Percentiles rank a stretch among this genome's conserved stretches.
Conservation (phyloP, 1,284 basidiomycete species). For the Gymnopus androsaceus region DNA sequence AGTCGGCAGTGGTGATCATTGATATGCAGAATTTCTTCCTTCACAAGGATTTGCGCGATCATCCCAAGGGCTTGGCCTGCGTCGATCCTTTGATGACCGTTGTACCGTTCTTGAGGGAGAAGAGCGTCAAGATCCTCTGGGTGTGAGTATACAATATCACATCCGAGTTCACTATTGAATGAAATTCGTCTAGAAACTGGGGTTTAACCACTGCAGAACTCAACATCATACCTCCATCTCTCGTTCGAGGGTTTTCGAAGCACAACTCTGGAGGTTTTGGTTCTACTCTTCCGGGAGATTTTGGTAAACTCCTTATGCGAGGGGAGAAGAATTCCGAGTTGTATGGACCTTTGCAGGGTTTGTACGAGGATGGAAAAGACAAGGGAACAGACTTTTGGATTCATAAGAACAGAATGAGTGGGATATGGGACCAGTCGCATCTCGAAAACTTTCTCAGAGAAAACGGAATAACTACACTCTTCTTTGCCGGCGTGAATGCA, state of each 20-base stretch:
- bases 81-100: constrained; percentile 55
- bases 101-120: constrained; percentile 50
- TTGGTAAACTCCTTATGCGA: constrained; percentile 64
- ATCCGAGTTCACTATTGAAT: background rate
- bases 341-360: constrained; percentile 49
- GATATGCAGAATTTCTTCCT: constrained; percentile 79
- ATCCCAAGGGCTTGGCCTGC: constrained; percentile 59
- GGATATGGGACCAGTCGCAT: constrained; percentile 62
- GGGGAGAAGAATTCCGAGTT: constrained; percentile 49
- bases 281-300: constrained; percentile 51
- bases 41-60: constrained; percentile 58
- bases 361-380: constrained; percentile 53
- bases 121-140: constrained; percentile 67
- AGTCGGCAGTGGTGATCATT: constrained; percentile 60
- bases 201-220: constrained; percentile 66
- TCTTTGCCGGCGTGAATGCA: constrained; percentile 68
- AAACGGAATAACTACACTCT: constrained; percentile 60
- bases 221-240: constrained; percentile 59
- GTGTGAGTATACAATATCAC: constrained; percentile 42
- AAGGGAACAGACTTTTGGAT: constrained; percentile 69
- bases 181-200: constrained; percentile 56
- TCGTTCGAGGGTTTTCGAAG: constrained; percentile 53
- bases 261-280: constrained; percentile 51
- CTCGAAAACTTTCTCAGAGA: constrained; percentile 64
- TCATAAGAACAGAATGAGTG: constrained; percentile 76